Percentiles rank a stretch among this genome's conserved stretches.
Conservation (phyloP, 1,284 basidiomycete species). For the Malassezia pachydermatis region DNA sequence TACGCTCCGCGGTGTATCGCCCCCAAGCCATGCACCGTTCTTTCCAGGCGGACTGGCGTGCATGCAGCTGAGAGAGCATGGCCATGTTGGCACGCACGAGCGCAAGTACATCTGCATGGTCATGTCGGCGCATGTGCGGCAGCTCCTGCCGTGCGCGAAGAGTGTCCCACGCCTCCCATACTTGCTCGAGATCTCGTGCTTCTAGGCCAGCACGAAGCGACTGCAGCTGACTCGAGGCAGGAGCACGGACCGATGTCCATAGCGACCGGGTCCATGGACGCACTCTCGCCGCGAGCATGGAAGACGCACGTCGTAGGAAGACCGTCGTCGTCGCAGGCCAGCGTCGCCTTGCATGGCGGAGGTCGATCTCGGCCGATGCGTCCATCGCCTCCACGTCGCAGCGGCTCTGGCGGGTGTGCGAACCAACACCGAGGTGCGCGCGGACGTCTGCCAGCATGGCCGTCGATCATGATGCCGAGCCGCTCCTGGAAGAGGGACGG, state of each 20-base stretch:
- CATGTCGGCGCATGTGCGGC: background rate
- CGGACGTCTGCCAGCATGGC: too few relatives aligned
- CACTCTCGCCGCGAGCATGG: too few relatives aligned
- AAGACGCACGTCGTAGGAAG: too few relatives aligned
- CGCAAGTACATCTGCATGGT: conserved; percentile 13
- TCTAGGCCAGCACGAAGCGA: conserved; percentile 6
- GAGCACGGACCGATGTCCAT: too few relatives aligned
- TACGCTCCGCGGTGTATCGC: conserved; percentile 6
- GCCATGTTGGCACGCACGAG: conserved; percentile 11
- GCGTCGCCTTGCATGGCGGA: too few relatives aligned
- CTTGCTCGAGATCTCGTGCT: conserved; percentile 14
- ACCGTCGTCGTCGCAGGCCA: background rate
- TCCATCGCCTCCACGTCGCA: too few relatives aligned
- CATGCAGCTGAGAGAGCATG: background rate
- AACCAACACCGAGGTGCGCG: background rate
- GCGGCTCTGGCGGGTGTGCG: background rate
- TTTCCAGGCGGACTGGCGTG: conserved; percentile 3
- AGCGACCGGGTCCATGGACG: too few relatives aligned
- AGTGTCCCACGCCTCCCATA: conserved; percentile 14
- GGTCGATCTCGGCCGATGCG: too few relatives aligned
- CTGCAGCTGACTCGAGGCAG: too few relatives aligned
- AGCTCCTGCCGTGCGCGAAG: background rate
- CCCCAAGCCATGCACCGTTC: conserved; percentile 8
- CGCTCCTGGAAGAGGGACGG: conserved; percentile 4
- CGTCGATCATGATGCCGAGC: conserved; percentile 6